phyloP scores from a whole-genome alignment of 371 early-diverging fungal species.

The Mortierella sp. region DNA sequence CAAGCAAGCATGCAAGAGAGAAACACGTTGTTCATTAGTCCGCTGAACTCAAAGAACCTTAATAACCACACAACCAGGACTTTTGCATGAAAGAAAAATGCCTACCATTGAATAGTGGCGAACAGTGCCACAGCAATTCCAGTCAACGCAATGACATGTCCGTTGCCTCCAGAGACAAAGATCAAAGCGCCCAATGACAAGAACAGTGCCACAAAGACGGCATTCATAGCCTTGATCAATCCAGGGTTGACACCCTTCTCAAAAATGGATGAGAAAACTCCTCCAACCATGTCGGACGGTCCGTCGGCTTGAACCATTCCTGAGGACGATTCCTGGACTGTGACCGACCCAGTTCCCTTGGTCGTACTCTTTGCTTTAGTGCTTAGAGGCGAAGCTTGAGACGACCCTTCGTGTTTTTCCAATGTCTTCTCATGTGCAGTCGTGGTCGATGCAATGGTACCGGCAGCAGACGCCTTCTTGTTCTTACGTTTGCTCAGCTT shows the following conservation, averaged over 20 bases:
- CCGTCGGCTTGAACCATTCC: slow-evolving; percentile 41
- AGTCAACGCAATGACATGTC: slow-evolving; percentile 44
- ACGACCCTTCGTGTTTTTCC: background rate
- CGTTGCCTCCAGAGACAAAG: slow-evolving; percentile 43
- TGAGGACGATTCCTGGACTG: background rate
- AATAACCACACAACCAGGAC: too few species aligned
- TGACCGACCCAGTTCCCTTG: background rate
- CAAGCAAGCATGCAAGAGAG: too few species aligned
- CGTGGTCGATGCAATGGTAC: background rate
- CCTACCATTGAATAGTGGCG: slow-evolving; percentile 42
- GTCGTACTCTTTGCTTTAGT: background rate
- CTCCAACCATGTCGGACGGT: slow-evolving; percentile 38
- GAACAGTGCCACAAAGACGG: slow-evolving; percentile 39
- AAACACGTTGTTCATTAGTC: background rate
- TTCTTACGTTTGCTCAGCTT: slow-evolving; percentile 44
- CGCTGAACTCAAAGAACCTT: background rate
- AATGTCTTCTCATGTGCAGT: background rate
- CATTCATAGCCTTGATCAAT: slow-evolving; percentile 44
- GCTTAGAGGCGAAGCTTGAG: background rate
- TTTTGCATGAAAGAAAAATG: too few species aligned
- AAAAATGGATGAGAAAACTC: slow-evolving; percentile 46
- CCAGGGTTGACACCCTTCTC: slow-evolving; percentile 53
- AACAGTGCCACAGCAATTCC: slow-evolving; percentile 49
- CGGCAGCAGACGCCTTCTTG: slow-evolving; percentile 17
- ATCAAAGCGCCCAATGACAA: slow-evolving; percentile 38